Conservation (phyloP, 169 alveolate genomes). For the Hepatocystis sp. region DNA sequence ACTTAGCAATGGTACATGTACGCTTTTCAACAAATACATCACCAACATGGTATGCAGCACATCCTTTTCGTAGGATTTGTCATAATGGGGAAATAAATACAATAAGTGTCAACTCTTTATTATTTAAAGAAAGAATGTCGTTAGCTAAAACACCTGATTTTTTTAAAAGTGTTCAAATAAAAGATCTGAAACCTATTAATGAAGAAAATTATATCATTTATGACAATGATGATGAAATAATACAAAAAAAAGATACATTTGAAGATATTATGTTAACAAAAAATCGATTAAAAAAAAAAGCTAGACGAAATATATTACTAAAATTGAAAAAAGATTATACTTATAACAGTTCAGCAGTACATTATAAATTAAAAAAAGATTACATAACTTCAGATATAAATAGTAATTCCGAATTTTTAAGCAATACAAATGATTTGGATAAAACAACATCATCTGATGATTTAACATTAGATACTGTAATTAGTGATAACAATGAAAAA, state of each 20-base stretch:
- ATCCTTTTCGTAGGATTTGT: conserved; percentile 75
- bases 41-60: conserved; percentile 78
- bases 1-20: conserved; percentile 76
- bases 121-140: conserved; percentile 58
- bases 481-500: not conserved
- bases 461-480: not conserved
- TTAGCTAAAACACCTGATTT: conserved; percentile 53
- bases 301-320: conserved; percentile 64
- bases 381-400: conserved; percentile 66
- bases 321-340: conserved; percentile 67
- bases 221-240: conserved; percentile 74
- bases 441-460: conserved; percentile 38
- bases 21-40: conserved; percentile 73
- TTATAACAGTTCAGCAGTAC: conserved; percentile 53
- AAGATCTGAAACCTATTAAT: conserved; percentile 69
- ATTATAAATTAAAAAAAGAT: conserved; percentile 70
- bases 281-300: conserved; percentile 73
- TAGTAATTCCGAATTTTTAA: conserved; percentile 65
- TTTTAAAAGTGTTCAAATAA: conserved; percentile 61
- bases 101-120: conserved; percentile 75
- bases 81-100: conserved; percentile 80
- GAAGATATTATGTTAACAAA: conserved; percentile 76
- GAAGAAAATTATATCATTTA: conserved; percentile 72
- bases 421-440: conserved; percentile 38
- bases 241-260: conserved; percentile 70